A percentile compares a stretch with the other conserved stretches of the same genome.
These are phyloP conservation scores for Aspergillus eucalypticola DNA, from an alignment of 2,329 filamentous ascomycete genomes.

Conservation along the genomic window DNA sequence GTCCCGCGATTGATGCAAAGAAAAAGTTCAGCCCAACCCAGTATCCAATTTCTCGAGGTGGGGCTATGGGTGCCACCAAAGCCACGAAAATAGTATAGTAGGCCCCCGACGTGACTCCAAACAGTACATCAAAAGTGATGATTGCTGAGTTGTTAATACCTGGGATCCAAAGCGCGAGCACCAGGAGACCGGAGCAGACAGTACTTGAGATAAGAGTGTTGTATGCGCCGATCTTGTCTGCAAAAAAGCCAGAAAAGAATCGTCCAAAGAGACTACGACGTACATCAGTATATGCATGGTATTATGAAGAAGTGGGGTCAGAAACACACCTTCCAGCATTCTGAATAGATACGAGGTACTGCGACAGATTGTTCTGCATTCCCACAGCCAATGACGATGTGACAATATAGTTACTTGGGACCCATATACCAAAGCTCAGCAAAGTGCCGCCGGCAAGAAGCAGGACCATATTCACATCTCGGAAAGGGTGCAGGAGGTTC, in stretches of 20 bases:
- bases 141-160: slow-evolving; percentile 55
- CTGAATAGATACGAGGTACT: slow-evolving; percentile 24
- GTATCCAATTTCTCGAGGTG: slow-evolving; percentile 66
- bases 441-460: slow-evolving; percentile 24
- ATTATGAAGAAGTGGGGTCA: background rate
- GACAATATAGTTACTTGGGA: slow-evolving; percentile 26
- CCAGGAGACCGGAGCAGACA: slow-evolving; percentile 13
- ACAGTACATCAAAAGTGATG: slow-evolving; percentile 63
- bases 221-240: slow-evolving; percentile 20
- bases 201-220: slow-evolving; percentile 20
- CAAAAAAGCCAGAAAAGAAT: slow-evolving; percentile 13
- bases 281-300: background rate
- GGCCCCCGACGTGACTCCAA: slow-evolving; percentile 65
- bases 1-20: slow-evolving; percentile 60
- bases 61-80: slow-evolving; percentile 63
- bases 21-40: slow-evolving; percentile 64
- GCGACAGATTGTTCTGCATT: slow-evolving; percentile 17
- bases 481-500: slow-evolving; percentile 23
- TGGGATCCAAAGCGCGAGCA: slow-evolving; percentile 23
- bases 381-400: slow-evolving; percentile 20
- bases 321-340: slow-evolving; percentile 18
- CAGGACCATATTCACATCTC: slow-evolving; percentile 27
- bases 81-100: slow-evolving; percentile 63
- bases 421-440: slow-evolving; percentile 33
- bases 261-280: slow-evolving; percentile 23